Base-by-base conservation (phyloP, 331 rosid species). In the Pyracantha coccinea region DNA sequence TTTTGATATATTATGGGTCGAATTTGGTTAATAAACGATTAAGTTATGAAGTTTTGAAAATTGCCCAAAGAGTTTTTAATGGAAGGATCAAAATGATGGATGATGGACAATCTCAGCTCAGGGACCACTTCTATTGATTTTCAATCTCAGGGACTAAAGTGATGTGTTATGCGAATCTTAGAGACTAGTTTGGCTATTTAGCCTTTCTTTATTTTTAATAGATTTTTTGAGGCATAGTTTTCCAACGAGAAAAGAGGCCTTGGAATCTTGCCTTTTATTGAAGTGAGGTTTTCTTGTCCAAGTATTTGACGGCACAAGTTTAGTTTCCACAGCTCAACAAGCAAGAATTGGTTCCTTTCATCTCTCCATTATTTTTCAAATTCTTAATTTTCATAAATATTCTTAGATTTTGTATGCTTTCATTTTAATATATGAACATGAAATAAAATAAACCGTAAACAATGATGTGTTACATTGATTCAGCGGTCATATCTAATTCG, bases 321-420 rank as follows among this genome's bases (percentile, higher is more conserved):
- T 41, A 38, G 33, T 68, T 45, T 44, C 24, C 38, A 16, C 17
- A 7, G 31, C 59, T 25, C 0, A 45, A 44, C 4, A 68, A 68
- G 72, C 23, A 68, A 44, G 72, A 68, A 68, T 24, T 45, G 58
- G 35, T 44, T 68, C 72, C 58, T 23, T 24, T 8, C 21, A 19
- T 31, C 45, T 11, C 33, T 27, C 1, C 6, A 62, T 62, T 28
- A 62, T 27, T 28, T 62, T 59, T 25, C 21, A 17, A 16, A 6
- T 62, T 27, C 33, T 60, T 60, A 6, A 27, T 23, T 6, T 5
- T 4, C 8, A 60, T 2, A 5, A 24, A 60, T 20, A 60, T 60
- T 60, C 20, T 19, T 19, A 57, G 12, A 21, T 57, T 19, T 55
- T 57, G 27, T 4, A 21, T 57, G 62, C 62, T 21, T 20, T 53